Conservation (phyloP, 2,329 filamentous ascomycete species). For the Coniochaeta pulveracea region DNA sequence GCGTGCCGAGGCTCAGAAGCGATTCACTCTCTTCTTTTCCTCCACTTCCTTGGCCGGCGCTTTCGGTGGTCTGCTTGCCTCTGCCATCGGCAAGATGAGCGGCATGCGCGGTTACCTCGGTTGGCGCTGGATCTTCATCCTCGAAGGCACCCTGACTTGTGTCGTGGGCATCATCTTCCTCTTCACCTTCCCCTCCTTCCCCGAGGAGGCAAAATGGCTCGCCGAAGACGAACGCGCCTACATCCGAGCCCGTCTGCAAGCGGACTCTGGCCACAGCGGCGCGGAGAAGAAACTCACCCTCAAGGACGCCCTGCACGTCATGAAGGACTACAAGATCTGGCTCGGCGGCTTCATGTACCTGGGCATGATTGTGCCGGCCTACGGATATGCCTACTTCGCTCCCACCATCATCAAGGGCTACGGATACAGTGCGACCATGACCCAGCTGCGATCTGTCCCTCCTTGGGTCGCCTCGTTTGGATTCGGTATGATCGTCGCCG, state of each 20-base stretch:
- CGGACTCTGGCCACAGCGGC: conserved; percentile 57
- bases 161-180: conserved; percentile 50
- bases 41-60: conserved; percentile 70
- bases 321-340: conserved; percentile 66
- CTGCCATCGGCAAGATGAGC: conserved; percentile 83
- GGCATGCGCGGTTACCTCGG: conserved; percentile 54
- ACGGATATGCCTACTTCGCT: conserved; percentile 68
- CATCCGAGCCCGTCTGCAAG: conserved; percentile 52
- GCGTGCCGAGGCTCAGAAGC: conserved; percentile 75
- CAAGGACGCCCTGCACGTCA: conserved; percentile 47
- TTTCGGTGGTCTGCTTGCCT: conserved; percentile 77
- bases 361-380: conserved; percentile 66
- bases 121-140: conserved; percentile 78
- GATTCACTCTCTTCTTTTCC: conserved; percentile 90
- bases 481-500: conserved; percentile 67
- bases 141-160: conserved; percentile 58
- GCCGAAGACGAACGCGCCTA: conserved; percentile 56
- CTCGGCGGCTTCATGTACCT: conserved; percentile 74
- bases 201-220: conserved; percentile 46
- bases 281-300: conserved; percentile 49
- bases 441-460: conserved; percentile 46
- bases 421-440: conserved; percentile 46
- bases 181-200: conserved; percentile 61
- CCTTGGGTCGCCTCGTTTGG: conserved; percentile 60
- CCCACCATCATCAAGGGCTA: conserved; percentile 61